A percentile compares a stretch with the other conserved stretches of the same genome.
Conservation (phyloP, 2,329 filamentous ascomycete genomes). For the Botrytis sinoallii region DNA sequence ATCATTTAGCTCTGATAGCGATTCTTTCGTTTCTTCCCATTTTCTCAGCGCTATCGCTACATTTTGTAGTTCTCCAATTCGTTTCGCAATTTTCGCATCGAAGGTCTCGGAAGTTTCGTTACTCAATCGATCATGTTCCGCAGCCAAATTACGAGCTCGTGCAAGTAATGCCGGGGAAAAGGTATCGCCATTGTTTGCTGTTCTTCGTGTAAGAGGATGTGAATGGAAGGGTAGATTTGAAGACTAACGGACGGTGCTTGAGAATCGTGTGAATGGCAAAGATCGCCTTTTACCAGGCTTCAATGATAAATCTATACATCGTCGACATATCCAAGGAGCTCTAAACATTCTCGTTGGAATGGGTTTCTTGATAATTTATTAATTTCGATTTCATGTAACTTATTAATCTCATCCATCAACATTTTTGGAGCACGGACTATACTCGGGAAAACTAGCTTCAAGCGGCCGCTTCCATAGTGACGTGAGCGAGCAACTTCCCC, state of each 20-base stretch:
- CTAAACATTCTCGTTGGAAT: conserved; percentile 35
- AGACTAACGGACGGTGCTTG: conserved; percentile 44
- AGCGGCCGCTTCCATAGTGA: background rate
- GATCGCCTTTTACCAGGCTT: conserved; percentile 30
- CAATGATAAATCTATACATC: conserved; percentile 43
- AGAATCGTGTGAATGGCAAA: conserved; percentile 39
- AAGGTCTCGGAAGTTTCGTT: conserved; percentile 51
- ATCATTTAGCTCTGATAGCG: conserved; percentile 51
- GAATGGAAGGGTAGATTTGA: conserved; percentile 17
- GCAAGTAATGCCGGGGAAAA: conserved; percentile 54
- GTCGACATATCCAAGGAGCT: conserved; percentile 52
- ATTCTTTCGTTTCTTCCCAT: conserved; percentile 54
- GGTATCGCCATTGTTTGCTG: conserved; percentile 33
- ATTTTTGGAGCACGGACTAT: conserved; percentile 8
- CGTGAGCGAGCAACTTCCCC: background rate
- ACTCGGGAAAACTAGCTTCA: background rate
- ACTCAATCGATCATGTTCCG: conserved; percentile 56
- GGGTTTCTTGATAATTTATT: conserved; percentile 14
- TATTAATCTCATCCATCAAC: background rate
- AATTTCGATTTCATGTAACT: conserved; percentile 8
- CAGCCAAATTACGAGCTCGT: conserved; percentile 55
- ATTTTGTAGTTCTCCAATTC: conserved; percentile 58
- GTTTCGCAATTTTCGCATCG: conserved; percentile 55
- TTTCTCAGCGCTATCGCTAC: conserved; percentile 56
- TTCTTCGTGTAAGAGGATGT: conserved; percentile 24